These are phyloP conservation scores for Ulmus americana DNA, from an alignment of 331 rosid genomes.

Conservation along the genomic window DNA sequence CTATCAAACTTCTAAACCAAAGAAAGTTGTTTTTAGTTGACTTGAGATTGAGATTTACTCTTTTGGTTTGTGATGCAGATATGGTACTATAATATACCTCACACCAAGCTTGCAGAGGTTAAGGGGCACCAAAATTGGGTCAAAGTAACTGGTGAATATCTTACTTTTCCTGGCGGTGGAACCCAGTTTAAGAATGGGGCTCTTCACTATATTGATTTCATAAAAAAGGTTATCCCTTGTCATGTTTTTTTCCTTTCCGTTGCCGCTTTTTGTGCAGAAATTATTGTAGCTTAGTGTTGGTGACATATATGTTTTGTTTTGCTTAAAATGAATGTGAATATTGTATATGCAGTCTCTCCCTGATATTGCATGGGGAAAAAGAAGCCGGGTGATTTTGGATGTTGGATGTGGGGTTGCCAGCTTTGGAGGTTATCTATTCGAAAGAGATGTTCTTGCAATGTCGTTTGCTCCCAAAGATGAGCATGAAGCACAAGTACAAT, in stretches of 20 bases:
- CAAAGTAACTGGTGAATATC: slow-evolving; percentile 67
- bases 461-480: slow-evolving; percentile 88
- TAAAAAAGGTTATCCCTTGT: slow-evolving; percentile 51
- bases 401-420: slow-evolving; percentile 93
- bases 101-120: slow-evolving; percentile 56
- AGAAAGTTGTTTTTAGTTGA: slow-evolving; percentile 6
- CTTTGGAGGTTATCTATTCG: slow-evolving; percentile 72
- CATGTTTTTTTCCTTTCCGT: background rate
- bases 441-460: slow-evolving; percentile 72
- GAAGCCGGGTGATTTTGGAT: slow-evolving; percentile 71
- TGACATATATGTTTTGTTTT: background rate
- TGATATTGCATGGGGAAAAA: slow-evolving; percentile 73
- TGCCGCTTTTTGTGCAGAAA: no score
- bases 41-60: slow-evolving; percentile 22
- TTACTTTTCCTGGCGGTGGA: slow-evolving; percentile 87
- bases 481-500: slow-evolving; percentile 85
- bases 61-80: slow-evolving; percentile 47
- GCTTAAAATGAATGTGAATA: slow-evolving; percentile 5
- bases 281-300: no score
- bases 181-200: slow-evolving; percentile 82
- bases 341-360: slow-evolving; percentile 53
- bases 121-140: slow-evolving; percentile 95
- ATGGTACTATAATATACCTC: slow-evolving; percentile 74
- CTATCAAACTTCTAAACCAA: background rate
- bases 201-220: slow-evolving; percentile 73